These are phyloP conservation scores for Capronia americana DNA, from an alignment of 2,329 filamentous ascomycete species.

Conservation along the genomic window DNA sequence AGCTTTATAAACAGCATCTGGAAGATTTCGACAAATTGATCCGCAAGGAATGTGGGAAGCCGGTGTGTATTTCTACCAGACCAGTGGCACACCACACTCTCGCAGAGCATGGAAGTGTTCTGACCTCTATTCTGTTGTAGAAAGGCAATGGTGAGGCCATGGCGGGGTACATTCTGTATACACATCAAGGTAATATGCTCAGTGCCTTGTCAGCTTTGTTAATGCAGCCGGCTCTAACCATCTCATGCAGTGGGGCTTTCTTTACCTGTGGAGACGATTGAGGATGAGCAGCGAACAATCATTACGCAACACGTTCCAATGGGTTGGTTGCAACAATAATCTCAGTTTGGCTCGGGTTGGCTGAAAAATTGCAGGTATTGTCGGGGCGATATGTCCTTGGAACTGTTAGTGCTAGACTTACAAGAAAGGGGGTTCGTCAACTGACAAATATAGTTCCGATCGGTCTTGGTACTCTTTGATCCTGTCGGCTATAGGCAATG, in stretches of 20 bases:
- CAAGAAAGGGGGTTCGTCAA: background rate
- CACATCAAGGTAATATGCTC: background rate
- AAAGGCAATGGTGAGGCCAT: background rate
- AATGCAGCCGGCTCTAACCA: background rate
- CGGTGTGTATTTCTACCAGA: background rate
- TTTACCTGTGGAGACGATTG: background rate
- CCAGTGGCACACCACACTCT: no score
- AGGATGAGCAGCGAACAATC: background rate
- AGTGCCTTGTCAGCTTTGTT: background rate
- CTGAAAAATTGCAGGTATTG: background rate
- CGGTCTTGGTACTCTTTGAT: background rate
- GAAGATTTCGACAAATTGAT: background rate
- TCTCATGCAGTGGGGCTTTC: background rate
- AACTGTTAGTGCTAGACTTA: background rate
- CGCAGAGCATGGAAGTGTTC: background rate
- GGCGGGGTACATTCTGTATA: background rate
- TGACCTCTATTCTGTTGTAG: background rate
- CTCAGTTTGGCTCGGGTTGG: background rate
- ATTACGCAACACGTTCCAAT: background rate
- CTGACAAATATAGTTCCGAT: no score
- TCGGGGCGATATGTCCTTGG: background rate
- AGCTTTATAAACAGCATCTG: constrained; percentile 1
- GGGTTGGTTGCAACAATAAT: background rate
- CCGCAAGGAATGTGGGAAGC: background rate
- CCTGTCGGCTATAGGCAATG: background rate